phyloP scores from a whole-genome alignment of 2,329 filamentous ascomycete species.

The Fusarium equiseti region DNA sequence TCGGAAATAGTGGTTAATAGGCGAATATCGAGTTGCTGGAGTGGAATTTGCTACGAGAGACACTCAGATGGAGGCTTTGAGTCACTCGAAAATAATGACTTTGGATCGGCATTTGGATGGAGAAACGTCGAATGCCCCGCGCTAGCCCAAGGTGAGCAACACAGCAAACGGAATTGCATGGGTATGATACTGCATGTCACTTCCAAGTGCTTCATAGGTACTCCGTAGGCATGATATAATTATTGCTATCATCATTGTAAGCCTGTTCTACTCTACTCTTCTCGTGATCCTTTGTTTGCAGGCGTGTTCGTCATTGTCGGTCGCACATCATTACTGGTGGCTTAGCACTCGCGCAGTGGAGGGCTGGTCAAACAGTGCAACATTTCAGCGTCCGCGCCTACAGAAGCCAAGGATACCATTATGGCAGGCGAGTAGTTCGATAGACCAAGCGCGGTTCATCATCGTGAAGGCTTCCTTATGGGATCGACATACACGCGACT shows the following conservation, averaged over 20 bases:
- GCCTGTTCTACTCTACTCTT: not conserved
- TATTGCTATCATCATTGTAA: not conserved
- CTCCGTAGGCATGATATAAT: not conserved
- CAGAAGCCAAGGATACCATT: not conserved
- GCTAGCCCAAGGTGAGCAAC: conserved; percentile 44
- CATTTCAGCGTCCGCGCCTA: not conserved
- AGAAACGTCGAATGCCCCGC: conserved; percentile 50
- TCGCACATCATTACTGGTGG: not conserved
- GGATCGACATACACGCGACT: not conserved
- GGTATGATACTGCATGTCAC: conserved; percentile 5
- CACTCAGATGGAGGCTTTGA: conserved; percentile 46
- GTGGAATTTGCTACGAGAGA: conserved; percentile 23
- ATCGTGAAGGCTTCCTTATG: not conserved
- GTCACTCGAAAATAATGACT: conserved; percentile 51
- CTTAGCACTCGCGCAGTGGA: not conserved
- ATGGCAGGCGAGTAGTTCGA: not conserved
- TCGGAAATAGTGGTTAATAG: conserved; percentile 5
- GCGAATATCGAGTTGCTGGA: conserved; percentile 2
- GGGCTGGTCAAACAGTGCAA: not conserved
- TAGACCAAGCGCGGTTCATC: no score
- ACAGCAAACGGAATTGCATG: conserved; percentile 10
- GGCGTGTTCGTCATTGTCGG: not conserved
- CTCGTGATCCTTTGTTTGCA: not conserved
- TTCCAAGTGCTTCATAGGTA: not conserved
- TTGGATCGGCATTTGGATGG: conserved; percentile 41